Percentiles rank a stretch among this genome's conserved stretches.
phyloP scores from a whole-genome alignment of 2,329 filamentous ascomycete species.

The Coniochaeta sp. region DNA sequence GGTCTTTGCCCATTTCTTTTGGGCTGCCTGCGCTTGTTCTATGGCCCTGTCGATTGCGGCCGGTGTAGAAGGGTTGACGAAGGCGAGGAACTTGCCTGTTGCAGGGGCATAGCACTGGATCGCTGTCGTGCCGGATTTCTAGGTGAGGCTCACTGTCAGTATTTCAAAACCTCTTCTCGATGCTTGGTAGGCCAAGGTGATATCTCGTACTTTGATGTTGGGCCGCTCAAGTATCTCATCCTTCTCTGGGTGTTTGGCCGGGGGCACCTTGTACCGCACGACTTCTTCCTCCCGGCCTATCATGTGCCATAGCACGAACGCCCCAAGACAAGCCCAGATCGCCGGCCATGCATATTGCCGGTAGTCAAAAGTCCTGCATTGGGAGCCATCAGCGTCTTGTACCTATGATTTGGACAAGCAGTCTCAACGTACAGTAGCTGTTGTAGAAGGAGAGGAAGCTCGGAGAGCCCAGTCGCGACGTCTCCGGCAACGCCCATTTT shows the following conservation, averaged over 20 bases:
- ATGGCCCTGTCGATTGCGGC: conserved; percentile 75
- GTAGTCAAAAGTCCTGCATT: not conserved
- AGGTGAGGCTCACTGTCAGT: no score
- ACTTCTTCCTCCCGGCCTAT: conserved; percentile 26
- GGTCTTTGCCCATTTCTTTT: conserved; percentile 69
- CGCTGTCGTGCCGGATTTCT: conserved; percentile 54
- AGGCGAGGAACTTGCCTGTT: conserved; percentile 75
- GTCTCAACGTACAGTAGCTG: not conserved
- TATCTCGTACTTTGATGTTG: conserved; percentile 44
- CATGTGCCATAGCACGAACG: conserved; percentile 12
- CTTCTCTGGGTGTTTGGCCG: conserved; percentile 53
- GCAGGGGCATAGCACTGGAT: conserved; percentile 87
- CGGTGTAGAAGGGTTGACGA: conserved; percentile 67
- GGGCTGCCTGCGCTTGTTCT: conserved; percentile 64
- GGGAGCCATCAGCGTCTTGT: not conserved
- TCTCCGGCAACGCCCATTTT: not conserved
- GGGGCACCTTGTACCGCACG: conserved; percentile 52
- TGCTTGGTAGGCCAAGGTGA: not conserved
- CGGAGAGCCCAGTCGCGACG: not conserved
- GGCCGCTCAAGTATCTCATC: conserved; percentile 50
- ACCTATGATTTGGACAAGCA: not conserved
- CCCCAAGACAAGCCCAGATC: not conserved
- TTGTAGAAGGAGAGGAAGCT: not conserved
- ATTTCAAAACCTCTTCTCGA: no score
- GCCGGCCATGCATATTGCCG: not conserved